These are phyloP conservation scores for Colletotrichum nymphaeae DNA, from an alignment of 2,329 filamentous ascomycete genomes.

Conservation along the genomic window DNA sequence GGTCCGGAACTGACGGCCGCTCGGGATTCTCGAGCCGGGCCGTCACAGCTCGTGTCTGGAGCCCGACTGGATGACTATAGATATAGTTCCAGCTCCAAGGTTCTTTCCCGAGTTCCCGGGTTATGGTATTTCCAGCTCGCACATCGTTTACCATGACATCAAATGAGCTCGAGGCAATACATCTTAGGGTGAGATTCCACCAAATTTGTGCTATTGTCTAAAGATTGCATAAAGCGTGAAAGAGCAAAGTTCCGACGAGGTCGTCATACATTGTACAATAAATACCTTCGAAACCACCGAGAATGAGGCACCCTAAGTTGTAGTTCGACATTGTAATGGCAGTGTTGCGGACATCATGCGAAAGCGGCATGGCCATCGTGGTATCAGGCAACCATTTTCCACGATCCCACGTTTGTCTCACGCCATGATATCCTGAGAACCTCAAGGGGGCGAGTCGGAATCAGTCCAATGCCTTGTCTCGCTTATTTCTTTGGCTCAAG, in stretches of 20 bases:
- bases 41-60: background rate
- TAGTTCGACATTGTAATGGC: background rate
- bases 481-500: background rate
- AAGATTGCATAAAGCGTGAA: background rate
- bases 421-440: background rate
- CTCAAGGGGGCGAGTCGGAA: background rate
- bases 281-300: background rate
- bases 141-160: background rate
- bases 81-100: background rate
- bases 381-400: background rate
- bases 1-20: background rate
- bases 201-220: background rate
- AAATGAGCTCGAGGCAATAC: background rate
- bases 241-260: background rate
- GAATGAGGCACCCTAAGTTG: background rate
- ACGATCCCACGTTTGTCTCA: background rate
- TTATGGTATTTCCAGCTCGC: background rate
- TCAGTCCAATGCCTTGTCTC: background rate
- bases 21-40: background rate
- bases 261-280: background rate
- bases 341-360: background rate
- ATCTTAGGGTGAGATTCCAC: background rate
- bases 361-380: background rate
- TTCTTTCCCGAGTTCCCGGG: background rate
- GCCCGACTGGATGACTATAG: slow-evolving; percentile 1